phyloP scores from a whole-genome alignment of 2,329 filamentous ascomycete species.

The Nothopassalora personata region DNA sequence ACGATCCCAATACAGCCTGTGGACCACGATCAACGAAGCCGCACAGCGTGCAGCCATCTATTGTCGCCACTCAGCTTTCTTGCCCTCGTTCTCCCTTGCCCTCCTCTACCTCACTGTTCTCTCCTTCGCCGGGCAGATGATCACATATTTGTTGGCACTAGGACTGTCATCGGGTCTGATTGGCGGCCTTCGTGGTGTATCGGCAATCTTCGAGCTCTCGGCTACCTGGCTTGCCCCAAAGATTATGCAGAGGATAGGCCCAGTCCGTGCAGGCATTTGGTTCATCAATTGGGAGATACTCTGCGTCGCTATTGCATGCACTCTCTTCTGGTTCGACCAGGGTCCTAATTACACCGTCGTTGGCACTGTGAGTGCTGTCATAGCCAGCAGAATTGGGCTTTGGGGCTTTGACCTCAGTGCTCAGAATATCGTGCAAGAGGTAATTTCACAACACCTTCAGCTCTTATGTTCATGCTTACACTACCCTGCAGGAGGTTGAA shows the following conservation, averaged over 20 bases:
- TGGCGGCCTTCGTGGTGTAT: conserved; percentile 49
- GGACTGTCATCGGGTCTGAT: conserved; percentile 51
- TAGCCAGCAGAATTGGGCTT: conserved; percentile 40
- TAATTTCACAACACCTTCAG: conserved; percentile 4
- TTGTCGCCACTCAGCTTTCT: conserved; percentile 50
- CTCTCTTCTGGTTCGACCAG: conserved; percentile 28
- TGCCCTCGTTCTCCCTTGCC: conserved; percentile 56
- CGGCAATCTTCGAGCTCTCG: conserved; percentile 52
- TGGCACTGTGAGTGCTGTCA: conserved; percentile 37
- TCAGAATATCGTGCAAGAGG: conserved; percentile 44
- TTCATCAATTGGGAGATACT: conserved; percentile 62
- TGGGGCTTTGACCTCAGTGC: conserved; percentile 47
- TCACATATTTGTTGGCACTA: conserved; percentile 55
- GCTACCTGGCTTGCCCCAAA: conserved; percentile 58
- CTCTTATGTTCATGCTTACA: background rate
- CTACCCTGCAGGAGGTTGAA: conserved; percentile 31
- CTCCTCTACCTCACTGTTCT: conserved; percentile 60
- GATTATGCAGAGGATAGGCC: conserved; percentile 47
- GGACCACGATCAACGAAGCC: conserved; percentile 3
- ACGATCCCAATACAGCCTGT: background rate
- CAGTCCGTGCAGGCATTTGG: conserved; percentile 65
- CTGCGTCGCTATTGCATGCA: conserved; percentile 43
- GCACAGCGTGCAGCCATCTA: conserved; percentile 39
- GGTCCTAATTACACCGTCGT: conserved; percentile 14
- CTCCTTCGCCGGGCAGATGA: conserved; percentile 57